phyloP scores from a whole-genome alignment of 176 grass and related monocot genomes.

The Oryza officinalis region DNA sequence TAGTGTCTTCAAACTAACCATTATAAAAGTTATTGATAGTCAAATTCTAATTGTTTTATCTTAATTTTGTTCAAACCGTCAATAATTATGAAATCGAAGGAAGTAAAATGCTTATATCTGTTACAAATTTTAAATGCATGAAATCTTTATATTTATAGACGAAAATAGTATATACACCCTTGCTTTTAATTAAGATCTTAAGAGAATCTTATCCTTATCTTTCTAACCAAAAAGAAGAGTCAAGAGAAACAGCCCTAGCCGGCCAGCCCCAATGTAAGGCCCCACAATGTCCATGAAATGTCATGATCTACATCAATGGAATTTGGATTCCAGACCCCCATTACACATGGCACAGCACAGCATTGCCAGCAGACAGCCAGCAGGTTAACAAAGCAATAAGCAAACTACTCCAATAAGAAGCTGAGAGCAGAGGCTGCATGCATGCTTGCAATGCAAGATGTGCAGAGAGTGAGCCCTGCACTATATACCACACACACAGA shows the following conservation, averaged over 20 bases:
- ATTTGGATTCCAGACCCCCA: slow-evolving; percentile 12
- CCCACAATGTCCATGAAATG: not conserved
- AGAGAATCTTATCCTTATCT: not conserved
- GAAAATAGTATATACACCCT: not conserved
- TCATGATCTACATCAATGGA: slow-evolving; percentile 16
- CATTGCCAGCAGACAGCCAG: not conserved
- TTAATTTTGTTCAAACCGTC: too few relatives aligned
- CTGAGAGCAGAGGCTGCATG: not conserved
- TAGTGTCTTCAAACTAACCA: too few relatives aligned
- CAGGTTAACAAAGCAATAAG: not conserved
- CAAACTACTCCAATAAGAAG: not conserved
- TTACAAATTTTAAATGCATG: too few relatives aligned
- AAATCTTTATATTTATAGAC: too few relatives aligned
- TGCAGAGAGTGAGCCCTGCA: not conserved
- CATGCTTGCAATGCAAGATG: not conserved
- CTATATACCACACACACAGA: not conserved
- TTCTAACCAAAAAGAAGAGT: not conserved
- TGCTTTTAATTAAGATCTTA: not conserved
- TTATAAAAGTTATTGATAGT: too few relatives aligned
- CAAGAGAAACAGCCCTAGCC: not conserved
- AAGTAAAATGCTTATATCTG: too few relatives aligned
- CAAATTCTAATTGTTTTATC: too few relatives aligned
- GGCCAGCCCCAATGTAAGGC: not conserved
- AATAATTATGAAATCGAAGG: too few relatives aligned
- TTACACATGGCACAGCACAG: slow-evolving; percentile 24